These are phyloP conservation scores for Coprinopsis strossmayeri DNA, from an alignment of 768 basidiomycete species.

Conservation along the genomic window DNA sequence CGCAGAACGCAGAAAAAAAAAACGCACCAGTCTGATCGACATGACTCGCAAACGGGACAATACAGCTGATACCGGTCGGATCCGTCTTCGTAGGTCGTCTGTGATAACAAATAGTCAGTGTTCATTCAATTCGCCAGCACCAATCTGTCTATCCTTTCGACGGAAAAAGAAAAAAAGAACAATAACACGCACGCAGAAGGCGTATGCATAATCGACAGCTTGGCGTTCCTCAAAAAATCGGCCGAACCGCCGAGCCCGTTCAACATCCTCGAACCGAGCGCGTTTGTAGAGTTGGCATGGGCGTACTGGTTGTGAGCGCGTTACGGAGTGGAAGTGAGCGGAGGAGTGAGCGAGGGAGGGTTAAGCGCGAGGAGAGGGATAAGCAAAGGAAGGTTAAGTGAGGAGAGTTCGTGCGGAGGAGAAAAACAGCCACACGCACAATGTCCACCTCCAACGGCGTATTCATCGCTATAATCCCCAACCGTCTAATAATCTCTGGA, in stretches of 20 bases:
- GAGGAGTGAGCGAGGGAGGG: neutral
- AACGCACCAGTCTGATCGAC: conserved; percentile 40
- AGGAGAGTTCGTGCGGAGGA: too few species aligned
- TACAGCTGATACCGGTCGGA: conserved; percentile 43
- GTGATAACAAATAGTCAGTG: too few species aligned
- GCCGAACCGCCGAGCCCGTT: conserved; percentile 44
- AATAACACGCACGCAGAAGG: too few species aligned
- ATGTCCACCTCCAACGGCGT: conserved; percentile 46
- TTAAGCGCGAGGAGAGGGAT: neutral
- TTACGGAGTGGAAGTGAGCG: neutral
- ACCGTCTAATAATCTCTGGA: conserved; percentile 40
- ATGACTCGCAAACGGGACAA: conserved; percentile 42
- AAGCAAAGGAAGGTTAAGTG: too few species aligned
- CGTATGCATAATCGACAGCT: conserved; percentile 46
- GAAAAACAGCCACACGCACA: conserved; percentile 22
- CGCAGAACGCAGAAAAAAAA: neutral
- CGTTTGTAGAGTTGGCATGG: conserved; percentile 46
- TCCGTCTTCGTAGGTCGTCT: conserved; percentile 42
- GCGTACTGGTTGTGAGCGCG: conserved; percentile 29
- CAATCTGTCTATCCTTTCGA: too few species aligned
- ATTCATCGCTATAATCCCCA: conserved; percentile 47
- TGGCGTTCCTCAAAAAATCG: conserved; percentile 43
- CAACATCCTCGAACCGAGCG: conserved; percentile 43
- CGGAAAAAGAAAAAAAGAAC: too few species aligned
- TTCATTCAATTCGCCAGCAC: too few species aligned